A percentile compares a stretch with the other conserved stretches of the same genome.
Evolutionary conservation across 495 filamentous ascomycete species (phyloP).

Genomic region (Xylaria castorea): DNA sequence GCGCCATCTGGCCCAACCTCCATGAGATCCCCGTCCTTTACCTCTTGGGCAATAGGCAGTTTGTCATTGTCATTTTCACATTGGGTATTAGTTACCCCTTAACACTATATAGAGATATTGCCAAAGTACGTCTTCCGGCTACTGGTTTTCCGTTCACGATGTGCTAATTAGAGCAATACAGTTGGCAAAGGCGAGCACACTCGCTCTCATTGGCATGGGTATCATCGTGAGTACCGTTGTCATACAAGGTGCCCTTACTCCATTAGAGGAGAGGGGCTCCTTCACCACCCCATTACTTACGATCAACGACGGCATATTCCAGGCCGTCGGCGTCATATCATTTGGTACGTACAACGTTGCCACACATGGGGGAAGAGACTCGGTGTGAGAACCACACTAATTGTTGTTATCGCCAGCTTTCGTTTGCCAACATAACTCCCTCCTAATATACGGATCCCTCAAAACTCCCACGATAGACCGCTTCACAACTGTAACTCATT

Average conservation of each 20-base stretch:
- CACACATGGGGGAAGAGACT: not conserved
- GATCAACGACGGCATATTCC: slow-evolving; percentile 86
- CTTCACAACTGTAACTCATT: slow-evolving; percentile 90
- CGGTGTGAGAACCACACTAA: slow-evolving; percentile 22
- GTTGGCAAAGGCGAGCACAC: slow-evolving; percentile 92
- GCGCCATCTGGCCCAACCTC: slow-evolving; percentile 80
- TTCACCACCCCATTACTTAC: slow-evolving; percentile 70
- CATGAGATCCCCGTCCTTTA: slow-evolving; percentile 75
- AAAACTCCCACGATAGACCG: slow-evolving; percentile 93
- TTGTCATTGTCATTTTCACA: slow-evolving; percentile 84
- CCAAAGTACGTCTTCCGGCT: slow-evolving; percentile 69
- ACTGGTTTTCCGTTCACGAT: not conserved
- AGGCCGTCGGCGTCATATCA: slow-evolving; percentile 96
- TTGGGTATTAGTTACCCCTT: slow-evolving; percentile 89
- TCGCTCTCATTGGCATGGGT: slow-evolving; percentile 90
- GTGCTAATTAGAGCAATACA: slow-evolving; percentile 41
- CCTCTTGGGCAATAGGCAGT: slow-evolving; percentile 78
- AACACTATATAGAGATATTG: slow-evolving; percentile 93
- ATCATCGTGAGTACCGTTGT: slow-evolving; percentile 90
- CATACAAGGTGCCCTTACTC: slow-evolving; percentile 78
- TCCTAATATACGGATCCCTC: slow-evolving; percentile 95
- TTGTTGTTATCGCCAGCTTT: slow-evolving; percentile 63
- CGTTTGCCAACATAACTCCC: slow-evolving; percentile 93
- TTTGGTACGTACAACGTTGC: slow-evolving; percentile 68
- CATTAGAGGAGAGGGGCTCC: slow-evolving; percentile 70